Base-by-base conservation (phyloP, 768 basidiomycete species). In the Boletus coccyginus region DNA sequence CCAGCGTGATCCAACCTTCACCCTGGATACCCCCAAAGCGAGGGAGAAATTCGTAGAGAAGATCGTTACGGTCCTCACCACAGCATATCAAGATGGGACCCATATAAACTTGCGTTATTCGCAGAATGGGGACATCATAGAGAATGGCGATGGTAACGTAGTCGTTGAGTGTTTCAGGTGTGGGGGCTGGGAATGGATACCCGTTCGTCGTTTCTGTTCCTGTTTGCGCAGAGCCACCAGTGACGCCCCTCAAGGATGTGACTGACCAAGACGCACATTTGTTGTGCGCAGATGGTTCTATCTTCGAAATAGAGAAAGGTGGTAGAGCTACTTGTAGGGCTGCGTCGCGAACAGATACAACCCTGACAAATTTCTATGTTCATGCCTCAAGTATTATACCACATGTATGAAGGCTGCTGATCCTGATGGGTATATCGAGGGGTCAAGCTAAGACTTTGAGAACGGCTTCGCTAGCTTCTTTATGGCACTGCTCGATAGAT, bases 131-230 rank as follows among this genome's bases (percentile, higher is more conserved):
- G 64, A 75, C 45, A 69, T 78, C 29, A 71, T 64, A 1, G 57
- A 70, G 0, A 74, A 74, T n/a, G 77, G 76, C 12, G 71, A 75
- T 7, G 84, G 86, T 13, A 74, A 74, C 16, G 59, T 74, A 1
- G 81, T 92, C 5, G 84, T 92, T 0, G 94, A 97, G 70, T 90
- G 90, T 62, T 78, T 86, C 49, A 80, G 93, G 27, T 88, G 86
- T 61, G 82, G 81, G 16, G 86, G 86, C 8, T 95, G 93, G 86
- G 85, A 89, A 61, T 97, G 94, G 94, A 76, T 75, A 41, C 94
- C 94, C 19, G 92, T 93, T 65, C 65, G 85, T 75, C 38, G 5
- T 32, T 32, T 33, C 24, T 29, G 21, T 58, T 57, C 55, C 36
- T 44, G 44, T 55, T 44, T 19, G 46, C 40, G 31, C 42, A 5